Conservation (phyloP, 257 asterid genomes). For the Fraxinus quadrangulata region DNA sequence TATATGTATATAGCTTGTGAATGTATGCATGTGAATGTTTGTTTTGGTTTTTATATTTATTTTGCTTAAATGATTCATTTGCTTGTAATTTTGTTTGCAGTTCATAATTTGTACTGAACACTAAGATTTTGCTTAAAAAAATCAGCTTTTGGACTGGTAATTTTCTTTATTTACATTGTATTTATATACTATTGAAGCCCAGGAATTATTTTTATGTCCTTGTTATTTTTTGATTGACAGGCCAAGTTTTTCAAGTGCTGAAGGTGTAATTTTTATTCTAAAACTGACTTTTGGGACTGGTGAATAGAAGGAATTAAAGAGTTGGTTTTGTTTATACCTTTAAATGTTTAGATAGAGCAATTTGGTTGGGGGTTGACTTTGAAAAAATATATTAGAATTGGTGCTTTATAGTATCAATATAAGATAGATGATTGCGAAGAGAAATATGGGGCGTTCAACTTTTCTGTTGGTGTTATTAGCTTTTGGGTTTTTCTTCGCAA, state of each 20-base stretch:
- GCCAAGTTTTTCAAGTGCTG: not conserved
- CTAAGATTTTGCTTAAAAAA: constrained; percentile 6
- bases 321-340: constrained; percentile 15
- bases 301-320: constrained; percentile 26
- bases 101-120: constrained; percentile 8
- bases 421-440: constrained; percentile 55
- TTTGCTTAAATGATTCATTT: not conserved
- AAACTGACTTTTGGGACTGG: constrained; percentile 21
- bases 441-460: constrained; percentile 66
- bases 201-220: no score
- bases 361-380: constrained; percentile 24
- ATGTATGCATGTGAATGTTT: not conserved
- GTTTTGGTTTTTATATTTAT: no score
- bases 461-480: constrained; percentile 63
- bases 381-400: not conserved
- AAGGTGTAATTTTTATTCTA: constrained; percentile 9
- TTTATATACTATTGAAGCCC: not conserved
- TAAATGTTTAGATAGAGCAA: constrained; percentile 15
- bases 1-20: not conserved
- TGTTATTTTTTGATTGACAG: not conserved
- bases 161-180: not conserved
- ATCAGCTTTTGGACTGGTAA: not conserved
- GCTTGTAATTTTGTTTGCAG: constrained; percentile 13
- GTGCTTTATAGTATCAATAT: not conserved
- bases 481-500: constrained; percentile 75